Evolutionary conservation across 352 stramenopile genomes (phyloP).

Genomic region (Globisporangium cederbergense): DNA sequence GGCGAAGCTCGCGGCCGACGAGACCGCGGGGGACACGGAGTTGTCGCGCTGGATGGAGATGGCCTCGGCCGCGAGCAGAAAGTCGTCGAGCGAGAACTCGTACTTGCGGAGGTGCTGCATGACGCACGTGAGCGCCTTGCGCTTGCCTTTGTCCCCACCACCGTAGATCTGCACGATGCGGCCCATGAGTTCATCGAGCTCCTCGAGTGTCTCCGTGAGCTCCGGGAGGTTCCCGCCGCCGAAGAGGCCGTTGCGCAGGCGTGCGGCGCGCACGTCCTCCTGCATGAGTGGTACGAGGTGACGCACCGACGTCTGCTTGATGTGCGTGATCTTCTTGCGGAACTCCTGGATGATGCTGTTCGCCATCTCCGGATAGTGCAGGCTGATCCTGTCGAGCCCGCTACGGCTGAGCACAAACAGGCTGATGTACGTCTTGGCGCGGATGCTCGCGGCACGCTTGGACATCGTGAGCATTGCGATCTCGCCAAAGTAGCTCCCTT

Average conservation of each 20-base stretch:
- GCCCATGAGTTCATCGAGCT: conserved; percentile 50
- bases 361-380: conserved; percentile 80
- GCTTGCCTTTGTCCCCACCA: conserved; percentile 64
- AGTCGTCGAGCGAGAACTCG: conserved; percentile 79
- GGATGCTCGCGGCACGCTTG: conserved; percentile 74
- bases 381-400: conserved; percentile 67
- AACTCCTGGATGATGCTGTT: conserved; percentile 73
- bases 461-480: conserved; percentile 81
- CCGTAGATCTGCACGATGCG: conserved; percentile 68
- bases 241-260: conserved; percentile 29
- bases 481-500: conserved; percentile 80
- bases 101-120: conserved; percentile 82
- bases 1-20: neutral
- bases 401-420: conserved; percentile 70
- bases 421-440: conserved; percentile 77
- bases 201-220: conserved; percentile 44
- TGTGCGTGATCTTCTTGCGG: conserved; percentile 76
- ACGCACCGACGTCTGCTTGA: conserved; percentile 49
- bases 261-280: conserved; percentile 34
- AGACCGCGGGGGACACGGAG: neutral
- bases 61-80: conserved; percentile 57
- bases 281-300: conserved; percentile 34
- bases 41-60: conserved; percentile 26
- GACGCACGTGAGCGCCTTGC: conserved; percentile 64
- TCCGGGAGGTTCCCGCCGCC: conserved; percentile 25